Conservation (phyloP, 805 yeast species). For the Wickerhamomyces mucosus region DNA sequence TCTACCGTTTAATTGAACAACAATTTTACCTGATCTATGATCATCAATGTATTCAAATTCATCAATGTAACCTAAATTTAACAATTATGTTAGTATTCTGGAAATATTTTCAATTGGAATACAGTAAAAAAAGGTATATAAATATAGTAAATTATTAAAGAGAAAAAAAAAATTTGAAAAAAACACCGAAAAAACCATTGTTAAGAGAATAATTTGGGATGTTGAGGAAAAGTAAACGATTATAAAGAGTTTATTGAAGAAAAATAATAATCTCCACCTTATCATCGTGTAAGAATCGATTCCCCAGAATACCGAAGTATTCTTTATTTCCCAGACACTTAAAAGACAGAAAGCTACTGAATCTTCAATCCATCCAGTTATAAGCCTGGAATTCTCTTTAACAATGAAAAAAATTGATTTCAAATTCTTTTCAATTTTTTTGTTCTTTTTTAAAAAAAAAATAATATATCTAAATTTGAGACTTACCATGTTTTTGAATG, state of each 20-base stretch:
- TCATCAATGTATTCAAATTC: constrained; percentile 97
- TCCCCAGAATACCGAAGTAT: constrained; percentile 8
- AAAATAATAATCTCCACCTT: constrained; percentile 5
- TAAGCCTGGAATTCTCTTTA: constrained; percentile 64
- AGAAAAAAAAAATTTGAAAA: background rate
- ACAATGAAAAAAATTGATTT: background rate
- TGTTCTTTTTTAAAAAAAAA: background rate
- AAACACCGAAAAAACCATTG: background rate
- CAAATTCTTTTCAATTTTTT: no score
- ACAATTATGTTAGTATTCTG: constrained; percentile 5
- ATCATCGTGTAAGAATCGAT: constrained; percentile 27
- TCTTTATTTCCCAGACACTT: constrained; percentile 81
- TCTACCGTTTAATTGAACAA: constrained; percentile 94
- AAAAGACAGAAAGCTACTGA: constrained; percentile 95
- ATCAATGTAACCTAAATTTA: constrained; percentile 58
- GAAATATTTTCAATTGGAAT: no score
- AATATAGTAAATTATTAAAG: background rate
- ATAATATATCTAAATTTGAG: no score
- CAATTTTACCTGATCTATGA: constrained; percentile 98
- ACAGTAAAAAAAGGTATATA: no score
- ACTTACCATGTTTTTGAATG: constrained; percentile 97
- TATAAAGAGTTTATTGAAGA: constrained; percentile 5
- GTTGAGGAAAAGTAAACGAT: constrained; percentile 29
- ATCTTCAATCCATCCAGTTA: constrained; percentile 95
- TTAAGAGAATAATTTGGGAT: no score